phyloP scores from a whole-genome alignment of 78 protist genomes.

The slime mould (Dictyostelium discoideum) region dicty_2.7 NC_007090.3:2338001-2338500 shows the following conservation, averaged over 20 bases:
- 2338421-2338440: neutral
- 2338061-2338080: neutral
- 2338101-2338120: neutral
- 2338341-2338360: too few species aligned
- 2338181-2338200: constrained; percentile 28
- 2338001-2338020: constrained; percentile 13
- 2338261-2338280: neutral
- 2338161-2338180: neutral
- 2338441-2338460: constrained; percentile 68
- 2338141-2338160: neutral
- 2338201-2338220: neutral
- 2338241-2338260: neutral
- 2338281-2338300: neutral
- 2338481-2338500: neutral
- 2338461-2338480: constrained; percentile 13
- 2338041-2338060: neutral
- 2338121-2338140: neutral
- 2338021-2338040: constrained; percentile 30
- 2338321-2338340: too few species aligned
- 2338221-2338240: constrained; percentile 16
- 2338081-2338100: constrained; percentile 21
- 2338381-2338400: constrained; percentile 16
- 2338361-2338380: neutral
- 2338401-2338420: neutral
- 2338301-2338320: neutral